Evolutionary conservation across 192 early-diverging fungal species (phyloP).

Genomic region (Funneliformis mosseae): DNA sequence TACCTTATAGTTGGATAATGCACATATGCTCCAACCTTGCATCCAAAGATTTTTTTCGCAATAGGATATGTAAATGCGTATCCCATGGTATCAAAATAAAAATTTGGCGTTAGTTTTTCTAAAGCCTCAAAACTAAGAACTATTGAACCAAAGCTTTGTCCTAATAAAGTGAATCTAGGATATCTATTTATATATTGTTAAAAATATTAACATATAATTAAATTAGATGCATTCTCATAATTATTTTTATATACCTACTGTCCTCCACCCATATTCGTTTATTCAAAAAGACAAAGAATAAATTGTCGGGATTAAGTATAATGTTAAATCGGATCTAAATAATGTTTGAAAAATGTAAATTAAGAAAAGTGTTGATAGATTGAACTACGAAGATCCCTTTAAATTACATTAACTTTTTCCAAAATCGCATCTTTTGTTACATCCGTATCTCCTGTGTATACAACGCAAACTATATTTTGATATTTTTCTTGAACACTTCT

Average conservation of each 20-base stretch:
- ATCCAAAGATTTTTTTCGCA: slow-evolving; percentile 58
- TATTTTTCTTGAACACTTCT: slow-evolving; percentile 75
- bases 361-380: neutral
- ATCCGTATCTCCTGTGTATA: slow-evolving; percentile 81
- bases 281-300: slow-evolving; percentile 68
- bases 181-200: slow-evolving; percentile 52
- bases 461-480: slow-evolving; percentile 64
- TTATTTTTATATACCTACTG: slow-evolving; percentile 47
- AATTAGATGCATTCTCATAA: neutral
- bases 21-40: slow-evolving; percentile 79
- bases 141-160: slow-evolving; percentile 85
- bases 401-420: slow-evolving; percentile 58
- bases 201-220: neutral
- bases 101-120: slow-evolving; percentile 64
- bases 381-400: neutral
- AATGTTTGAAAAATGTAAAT: neutral
- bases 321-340: slow-evolving; percentile 69
- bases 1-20: slow-evolving; percentile 95
- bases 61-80: slow-evolving; percentile 94
- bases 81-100: slow-evolving; percentile 94
- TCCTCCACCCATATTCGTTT: slow-evolving; percentile 72
- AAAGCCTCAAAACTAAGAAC: slow-evolving; percentile 78
- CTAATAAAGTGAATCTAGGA: slow-evolving; percentile 78
- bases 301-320: slow-evolving; percentile 49
- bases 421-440: slow-evolving; percentile 60